Evolutionary conservation across 306 rosid species (phyloP), one percentile per base, ranked within the genome.

Genomic region (Cucumis hystrix): DNA sequence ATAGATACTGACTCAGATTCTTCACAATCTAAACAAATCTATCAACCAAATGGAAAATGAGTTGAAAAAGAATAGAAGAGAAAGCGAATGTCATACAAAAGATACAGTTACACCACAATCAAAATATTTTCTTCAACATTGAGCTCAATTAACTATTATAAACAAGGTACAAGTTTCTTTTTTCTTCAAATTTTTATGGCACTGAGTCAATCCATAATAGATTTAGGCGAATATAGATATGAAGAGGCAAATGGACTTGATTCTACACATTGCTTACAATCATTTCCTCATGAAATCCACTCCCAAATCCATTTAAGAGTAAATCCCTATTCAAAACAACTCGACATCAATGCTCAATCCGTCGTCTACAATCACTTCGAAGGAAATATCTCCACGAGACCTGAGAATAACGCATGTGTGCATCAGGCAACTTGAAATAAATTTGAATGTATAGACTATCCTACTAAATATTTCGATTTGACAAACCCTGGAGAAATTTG

Each of bases 181-280:
- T 41, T 41, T 43, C 2, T 43, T 9, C 49, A 72, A 52, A 49
- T 20, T 45, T 30, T 28, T 51, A 15, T 72, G 43, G 45, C 61
- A 49, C 61, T 33, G 59, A 49, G 43, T 71, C 76, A 49, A 20
- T 45, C 25, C 60, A 25, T 15, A 47, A 16, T 47, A 47, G 77
- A 49, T 41, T 49, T 49, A 52, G 62, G 77, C 4, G 45, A 72
- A 72, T 47, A 72, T 52, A 49, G 23, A 71, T 14, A 72, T 28
- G 76, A 47, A 73, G 77, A 73, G 77, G 62, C 54, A 25, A 73
- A 51, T 28, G 45, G 39, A 51, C 10, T 30, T 72, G 25, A 72
- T 49, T 52, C 77, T 51, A 72, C 62, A 72, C 62, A 45, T 14
- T 52, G 51, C 77, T 73, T 73, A 30, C 77, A 54, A n/a, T 73